Evolutionary conservation across 2,329 filamentous ascomycete genomes (phyloP), one percentile per base, ranked within the genome.

Genomic region (Claviceps digitariae): DNA sequence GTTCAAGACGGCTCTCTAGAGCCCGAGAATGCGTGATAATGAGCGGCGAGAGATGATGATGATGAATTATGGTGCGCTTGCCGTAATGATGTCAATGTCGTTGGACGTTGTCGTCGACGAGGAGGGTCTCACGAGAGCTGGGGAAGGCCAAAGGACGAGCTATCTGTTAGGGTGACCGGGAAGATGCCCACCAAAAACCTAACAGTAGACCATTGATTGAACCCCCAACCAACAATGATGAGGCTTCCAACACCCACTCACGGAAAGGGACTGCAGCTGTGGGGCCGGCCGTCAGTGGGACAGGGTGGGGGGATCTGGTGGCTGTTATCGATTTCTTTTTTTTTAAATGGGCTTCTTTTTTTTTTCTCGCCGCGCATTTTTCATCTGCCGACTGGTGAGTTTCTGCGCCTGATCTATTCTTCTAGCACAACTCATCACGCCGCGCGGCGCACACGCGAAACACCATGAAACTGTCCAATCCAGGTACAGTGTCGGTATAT

Each of bases 401-500:
- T 10, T 38, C 20, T 17, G 8, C 1, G 15, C 38, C 20, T 25
- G 13, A 13, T 36, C 12, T 4, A 13, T 48, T 48, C 46, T 10
- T 36, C 34, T n/a, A n/a, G n/a, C 46, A 48, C 46, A 48, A 48
- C 2, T n/a, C 48, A 21, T 23, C 36, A 44, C 27, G 50, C 17
- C 21, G 17, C 13, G 25, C 31, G n/a, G 34, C 23, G 25, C 34
- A 34, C 20, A 23, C 2, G 47, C 34, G 13, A 23, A 21, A 44
- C 48, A 27, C 53, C 56, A 91, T 91, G 87, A 89, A 90, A 74
- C 79, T 90, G 67, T 84, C 85, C 29, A 89, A 89, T 62, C 83
- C 87, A 59, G 87, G 88, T 57, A 78, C 84, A 46, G 86, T 95
- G 55, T 87, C 87, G 54, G 90, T 96, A 2, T 98, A 98, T 66